Evolutionary conservation across 352 stramenopile species (phyloP), one percentile per base, ranked within the genome.

Genomic region (Thalassiosira exigua): DNA sequence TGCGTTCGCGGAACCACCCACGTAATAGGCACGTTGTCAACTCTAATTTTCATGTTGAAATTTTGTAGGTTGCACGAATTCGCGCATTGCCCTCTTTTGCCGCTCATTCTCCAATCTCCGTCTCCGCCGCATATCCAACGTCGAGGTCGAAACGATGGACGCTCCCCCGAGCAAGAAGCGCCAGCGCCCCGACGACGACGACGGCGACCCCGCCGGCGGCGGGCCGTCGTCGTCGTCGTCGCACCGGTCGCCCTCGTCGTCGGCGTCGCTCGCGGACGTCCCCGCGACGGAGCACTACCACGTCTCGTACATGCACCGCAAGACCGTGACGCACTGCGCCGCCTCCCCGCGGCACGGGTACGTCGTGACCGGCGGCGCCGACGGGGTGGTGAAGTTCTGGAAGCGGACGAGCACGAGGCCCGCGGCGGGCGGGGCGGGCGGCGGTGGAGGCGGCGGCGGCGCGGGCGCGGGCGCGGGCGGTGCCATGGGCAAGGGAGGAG

Each of bases 351-450:
- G 95, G 73, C 98, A 97, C 72, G 96, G 98, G 60, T 99, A 99
- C 67, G 62, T 99, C 3, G 81, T 99, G 9, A 99, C 97, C 1
- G 97, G 93, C 1, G 98, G 94, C 44, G 75, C 85, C 29, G 97
- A 99, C 85, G 98, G 97, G 4, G 94, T 98, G 69, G 94, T 99
- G 19, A 99, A 99, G 81, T 99, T 99, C 81, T 99, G 98, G 98
- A 99, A 99, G 84, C 98, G 99, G 77, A 97, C 98, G 88, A 83
- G 89, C 4, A 78, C 60, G 30, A 29, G 74, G 24, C 21, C 46
- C 27, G 26, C 32, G 1, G 30, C 4, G 29, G 53, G 57, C 19
- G 42, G 22, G 17, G 56, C 46, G 7, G 46, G 11, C 17, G 19
- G 5, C 17, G 53, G 32, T 11, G n/a, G 9, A 11, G 21, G 22